phyloP scores from a whole-genome alignment of 768 basidiomycete genomes.

The Roridomyces roridus region DNA sequence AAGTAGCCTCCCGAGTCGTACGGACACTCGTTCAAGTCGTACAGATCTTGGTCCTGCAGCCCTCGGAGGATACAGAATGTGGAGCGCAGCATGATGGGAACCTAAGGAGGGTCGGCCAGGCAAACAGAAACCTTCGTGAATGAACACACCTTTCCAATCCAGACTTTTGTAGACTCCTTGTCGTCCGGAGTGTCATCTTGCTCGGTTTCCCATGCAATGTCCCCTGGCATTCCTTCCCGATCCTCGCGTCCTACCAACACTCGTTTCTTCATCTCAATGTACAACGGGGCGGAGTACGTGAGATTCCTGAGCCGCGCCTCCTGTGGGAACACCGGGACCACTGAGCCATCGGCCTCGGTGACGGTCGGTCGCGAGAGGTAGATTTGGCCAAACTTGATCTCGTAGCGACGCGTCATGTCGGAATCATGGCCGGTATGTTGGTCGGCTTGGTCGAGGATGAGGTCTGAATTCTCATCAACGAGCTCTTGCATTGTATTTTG shows the following conservation, averaged over 20 bases:
- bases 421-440: constrained; percentile 91
- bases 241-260: constrained; percentile 83
- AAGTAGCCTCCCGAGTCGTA: constrained; percentile 99
- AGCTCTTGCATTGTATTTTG: constrained; percentile 99
- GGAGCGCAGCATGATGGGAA: constrained; percentile 97
- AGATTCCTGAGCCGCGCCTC: constrained; percentile 94
- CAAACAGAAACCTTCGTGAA: neutral
- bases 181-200: constrained; percentile 66
- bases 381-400: constrained; percentile 97
- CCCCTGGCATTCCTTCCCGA: constrained; percentile 80
- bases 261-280: constrained; percentile 93
- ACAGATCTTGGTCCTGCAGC: constrained; percentile 80
- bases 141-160: constrained; percentile 86
- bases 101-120: constrained; percentile 49
- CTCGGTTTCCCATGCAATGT: constrained; percentile 78
- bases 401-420: constrained; percentile 88
- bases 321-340: constrained; percentile 94
- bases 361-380: constrained; percentile 95
- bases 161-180: constrained; percentile 82
- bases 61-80: constrained; percentile 92
- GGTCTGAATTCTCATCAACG: constrained; percentile 94
- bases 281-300: constrained; percentile 95
- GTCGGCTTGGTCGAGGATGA: constrained; percentile 95
- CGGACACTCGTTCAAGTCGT: constrained; percentile 96
- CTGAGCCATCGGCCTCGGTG: constrained; percentile 94